phyloP scores from a whole-genome alignment of 208 protist species.

The Trypanosoma cruzi region DNA sequence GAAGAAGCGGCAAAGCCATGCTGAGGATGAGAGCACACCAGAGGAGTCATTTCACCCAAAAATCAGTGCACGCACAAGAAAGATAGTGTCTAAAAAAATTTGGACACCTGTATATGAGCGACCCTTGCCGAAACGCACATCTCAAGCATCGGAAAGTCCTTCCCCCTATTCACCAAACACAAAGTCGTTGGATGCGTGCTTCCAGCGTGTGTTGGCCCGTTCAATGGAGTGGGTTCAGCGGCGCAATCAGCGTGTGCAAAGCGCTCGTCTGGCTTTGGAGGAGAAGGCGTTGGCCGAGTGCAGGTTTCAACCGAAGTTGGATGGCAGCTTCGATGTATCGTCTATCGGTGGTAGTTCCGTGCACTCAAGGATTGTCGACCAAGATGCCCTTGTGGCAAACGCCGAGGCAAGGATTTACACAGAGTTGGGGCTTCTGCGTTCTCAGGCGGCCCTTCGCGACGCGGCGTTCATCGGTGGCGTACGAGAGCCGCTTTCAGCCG shows the following conservation, averaged over 20 bases:
- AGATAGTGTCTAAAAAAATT: neutral
- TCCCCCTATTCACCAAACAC: neutral
- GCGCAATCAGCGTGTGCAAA: conserved; percentile 28
- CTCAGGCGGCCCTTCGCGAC: conserved; percentile 26
- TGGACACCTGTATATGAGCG: conserved; percentile 15
- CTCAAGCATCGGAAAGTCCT: neutral
- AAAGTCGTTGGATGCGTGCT: conserved; percentile 18
- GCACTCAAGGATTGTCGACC: neutral
- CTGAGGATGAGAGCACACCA: neutral
- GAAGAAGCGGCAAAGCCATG: neutral
- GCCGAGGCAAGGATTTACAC: conserved; percentile 64
- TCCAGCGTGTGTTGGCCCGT: conserved; percentile 34
- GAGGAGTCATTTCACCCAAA: conserved; percentile 16
- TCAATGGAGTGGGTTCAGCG: conserved; percentile 30
- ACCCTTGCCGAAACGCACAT: conserved; percentile 1
- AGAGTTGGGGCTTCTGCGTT: conserved; percentile 73
- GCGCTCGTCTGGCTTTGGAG: conserved; percentile 24
- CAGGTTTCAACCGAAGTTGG: conserved; percentile 43
- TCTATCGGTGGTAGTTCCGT: conserved; percentile 15
- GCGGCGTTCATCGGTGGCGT: conserved; percentile 36
- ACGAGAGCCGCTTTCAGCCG: conserved; percentile 9
- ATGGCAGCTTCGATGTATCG: conserved; percentile 15
- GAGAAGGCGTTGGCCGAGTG: conserved; percentile 35
- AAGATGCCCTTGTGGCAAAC: conserved; percentile 45
- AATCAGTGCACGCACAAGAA: neutral